These are phyloP conservation scores for Calendula officinalis DNA, from an alignment of 129 eudicot species.

Conservation along the genomic window DNA sequence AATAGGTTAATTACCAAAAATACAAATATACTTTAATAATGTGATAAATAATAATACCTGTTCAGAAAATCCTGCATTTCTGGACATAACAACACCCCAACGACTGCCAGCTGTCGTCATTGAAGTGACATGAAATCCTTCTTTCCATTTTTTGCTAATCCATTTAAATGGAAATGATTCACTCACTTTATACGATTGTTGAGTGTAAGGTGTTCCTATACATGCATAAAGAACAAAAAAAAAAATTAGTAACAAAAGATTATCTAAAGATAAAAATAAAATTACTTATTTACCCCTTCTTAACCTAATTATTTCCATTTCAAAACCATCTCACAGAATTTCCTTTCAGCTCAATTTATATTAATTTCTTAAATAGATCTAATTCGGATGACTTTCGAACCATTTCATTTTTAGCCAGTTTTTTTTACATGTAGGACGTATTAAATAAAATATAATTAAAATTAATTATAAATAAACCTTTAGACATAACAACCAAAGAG, in stretches of 20 bases:
- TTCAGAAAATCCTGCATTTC: constrained; percentile 84
- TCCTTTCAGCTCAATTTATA: constrained; percentile 3
- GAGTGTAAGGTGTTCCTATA: constrained; percentile 87
- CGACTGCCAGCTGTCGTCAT: constrained; percentile 98
- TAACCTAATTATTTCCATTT: background rate
- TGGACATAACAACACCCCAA: constrained; percentile 99
- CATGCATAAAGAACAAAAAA: background rate
- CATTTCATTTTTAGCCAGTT: background rate
- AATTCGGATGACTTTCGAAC: background rate
- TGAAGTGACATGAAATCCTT: constrained; percentile 96
- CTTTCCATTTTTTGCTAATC: constrained; percentile 99
- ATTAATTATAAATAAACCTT: constrained; percentile 47
- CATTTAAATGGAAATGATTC: constrained; percentile 99
- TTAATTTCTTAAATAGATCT: background rate
- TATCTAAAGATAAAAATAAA: background rate
- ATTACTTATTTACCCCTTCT: background rate
- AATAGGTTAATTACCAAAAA: background rate
- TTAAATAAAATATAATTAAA: background rate
- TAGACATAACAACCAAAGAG: constrained; percentile 96
- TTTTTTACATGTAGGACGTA: background rate
- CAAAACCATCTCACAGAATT: background rate
- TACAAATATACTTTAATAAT: background rate
- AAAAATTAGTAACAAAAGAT: background rate
- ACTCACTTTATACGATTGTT: constrained; percentile 96
- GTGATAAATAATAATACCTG: constrained; percentile 46